phyloP scores from a whole-genome alignment of 371 early-diverging fungal genomes.

The Nematocida ausubeli region DNA sequence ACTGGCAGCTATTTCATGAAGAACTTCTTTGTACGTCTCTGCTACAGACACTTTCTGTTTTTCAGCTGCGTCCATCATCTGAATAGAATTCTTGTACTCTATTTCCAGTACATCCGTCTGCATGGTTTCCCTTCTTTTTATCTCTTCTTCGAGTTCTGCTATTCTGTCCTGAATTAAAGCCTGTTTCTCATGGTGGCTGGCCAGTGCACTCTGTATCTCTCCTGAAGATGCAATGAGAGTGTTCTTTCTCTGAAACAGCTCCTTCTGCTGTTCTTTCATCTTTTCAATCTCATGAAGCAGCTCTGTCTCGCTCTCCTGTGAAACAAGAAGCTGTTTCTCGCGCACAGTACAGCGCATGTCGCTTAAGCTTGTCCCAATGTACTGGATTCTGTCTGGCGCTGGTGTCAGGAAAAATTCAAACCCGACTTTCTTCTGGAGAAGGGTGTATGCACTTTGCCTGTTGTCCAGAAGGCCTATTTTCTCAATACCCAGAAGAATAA shows the following conservation, averaged over 20 bases:
- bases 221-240: background rate
- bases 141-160: background rate
- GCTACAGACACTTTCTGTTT: background rate
- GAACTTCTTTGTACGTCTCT: background rate
- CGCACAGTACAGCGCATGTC: conserved; percentile 59
- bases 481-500: conserved; percentile 63
- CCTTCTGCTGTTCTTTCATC: background rate
- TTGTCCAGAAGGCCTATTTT: conserved; percentile 63
- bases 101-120: background rate
- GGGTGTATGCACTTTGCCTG: conserved; percentile 62
- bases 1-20: background rate
- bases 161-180: background rate
- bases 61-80: background rate
- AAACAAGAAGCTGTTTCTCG: conserved; percentile 49
- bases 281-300: conserved; percentile 10
- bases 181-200: background rate
- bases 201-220: background rate
- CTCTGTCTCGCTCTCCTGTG: conserved; percentile 10
- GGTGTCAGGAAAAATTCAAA: conserved; percentile 64
- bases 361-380: conserved; percentile 58
- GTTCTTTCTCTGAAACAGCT: background rate
- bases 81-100: background rate
- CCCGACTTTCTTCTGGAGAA: conserved; percentile 55
- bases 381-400: conserved; percentile 65
- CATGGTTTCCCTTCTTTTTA: background rate